Percentiles rank a stretch among this genome's conserved stretches.
Evolutionary conservation across 257 asterid genomes (phyloP).

Genomic region (Scutellaria galericulata): DNA sequence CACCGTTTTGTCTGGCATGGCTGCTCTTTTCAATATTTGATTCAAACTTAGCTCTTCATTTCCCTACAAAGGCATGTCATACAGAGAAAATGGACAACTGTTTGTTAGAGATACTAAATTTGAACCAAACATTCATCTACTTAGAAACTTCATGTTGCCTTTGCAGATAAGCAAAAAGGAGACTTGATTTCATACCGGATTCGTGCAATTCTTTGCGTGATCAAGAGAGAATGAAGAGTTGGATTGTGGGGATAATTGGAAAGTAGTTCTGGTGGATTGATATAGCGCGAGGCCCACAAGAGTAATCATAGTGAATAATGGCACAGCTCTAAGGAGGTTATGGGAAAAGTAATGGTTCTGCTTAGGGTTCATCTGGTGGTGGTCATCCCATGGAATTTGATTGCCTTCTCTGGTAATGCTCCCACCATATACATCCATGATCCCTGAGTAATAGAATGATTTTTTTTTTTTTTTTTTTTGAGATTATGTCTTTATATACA

Average conservation of each 20-base stretch:
- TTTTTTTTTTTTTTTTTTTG: background rate
- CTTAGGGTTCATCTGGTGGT: background rate
- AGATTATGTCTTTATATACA: background rate
- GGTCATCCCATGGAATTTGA: background rate
- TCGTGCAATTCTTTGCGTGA: constrained; percentile 6
- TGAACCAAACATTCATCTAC: background rate
- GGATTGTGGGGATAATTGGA: constrained; percentile 17
- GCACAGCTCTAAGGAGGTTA: constrained; percentile 25
- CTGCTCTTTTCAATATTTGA: constrained; percentile 44
- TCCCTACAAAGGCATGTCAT: constrained; percentile 22
- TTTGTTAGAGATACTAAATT: background rate
- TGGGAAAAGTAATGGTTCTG: background rate
- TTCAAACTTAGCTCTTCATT: constrained; percentile 32
- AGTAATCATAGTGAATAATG: constrained; percentile 20
- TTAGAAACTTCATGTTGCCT: background rate
- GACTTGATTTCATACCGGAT: constrained; percentile 15
- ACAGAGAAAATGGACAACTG: background rate
- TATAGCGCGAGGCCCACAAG: constrained; percentile 35
- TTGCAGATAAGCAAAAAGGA: background rate
- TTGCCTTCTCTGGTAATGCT: constrained; percentile 2
- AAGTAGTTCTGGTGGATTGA: constrained; percentile 20
- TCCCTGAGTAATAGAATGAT: too few relatives aligned
- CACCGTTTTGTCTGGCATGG: constrained; percentile 54
- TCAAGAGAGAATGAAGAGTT: constrained; percentile 14
- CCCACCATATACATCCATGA: background rate